Base-by-base conservation (phyloP, 306 rosid species). In the Cajanus cajan region DNA sequence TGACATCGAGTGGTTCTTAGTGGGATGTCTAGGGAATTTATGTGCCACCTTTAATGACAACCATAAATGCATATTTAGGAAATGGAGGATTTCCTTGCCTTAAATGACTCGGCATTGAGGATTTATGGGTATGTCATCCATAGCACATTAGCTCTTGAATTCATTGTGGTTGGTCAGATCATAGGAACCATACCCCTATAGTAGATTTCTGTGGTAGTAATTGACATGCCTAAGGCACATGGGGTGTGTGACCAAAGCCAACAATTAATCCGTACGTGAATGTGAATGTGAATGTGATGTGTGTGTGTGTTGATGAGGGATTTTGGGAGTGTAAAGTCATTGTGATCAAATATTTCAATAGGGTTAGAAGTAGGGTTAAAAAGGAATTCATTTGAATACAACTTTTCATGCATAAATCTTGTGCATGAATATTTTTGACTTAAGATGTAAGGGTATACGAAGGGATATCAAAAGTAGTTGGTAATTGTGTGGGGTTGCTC, bases 21-120 rank as follows among this genome's bases (percentile, higher is more conserved):
- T 78, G 82, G 82, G 74, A 59, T 87, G 85, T 86, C 87, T 81
- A 65, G 70, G 81, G 86, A 83, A 86, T 81, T 81, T 77, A 80
- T 84, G 84, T 82, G 67, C 36, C 68, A 71, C n/a, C 47, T 78
- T 78, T 73, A 66, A 74, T 75, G 78, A 78, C 48, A 54, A 45
- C 54, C 51, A 81, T 84, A 73, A 87, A 87, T 84, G 84, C 71
- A 74, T 2, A 64, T 68, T 84, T 85, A 41, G 82, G 83, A 74
- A 86, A 77, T 77, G 74, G 39, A 24, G 61, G 78, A 39, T 40
- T 69, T 82, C 31, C 31, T 86, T 86, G 47, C 86, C 86, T 80
- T 14, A 69, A 52, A 24, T 86, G 82, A 78, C 77, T 68, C 43
- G 50, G 68, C 84, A 84, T 24, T 80, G 68, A 47, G 65, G 15